Base-by-base conservation (phyloP, 345 rosid genomes). In the Cardamine occulta region DNA sequence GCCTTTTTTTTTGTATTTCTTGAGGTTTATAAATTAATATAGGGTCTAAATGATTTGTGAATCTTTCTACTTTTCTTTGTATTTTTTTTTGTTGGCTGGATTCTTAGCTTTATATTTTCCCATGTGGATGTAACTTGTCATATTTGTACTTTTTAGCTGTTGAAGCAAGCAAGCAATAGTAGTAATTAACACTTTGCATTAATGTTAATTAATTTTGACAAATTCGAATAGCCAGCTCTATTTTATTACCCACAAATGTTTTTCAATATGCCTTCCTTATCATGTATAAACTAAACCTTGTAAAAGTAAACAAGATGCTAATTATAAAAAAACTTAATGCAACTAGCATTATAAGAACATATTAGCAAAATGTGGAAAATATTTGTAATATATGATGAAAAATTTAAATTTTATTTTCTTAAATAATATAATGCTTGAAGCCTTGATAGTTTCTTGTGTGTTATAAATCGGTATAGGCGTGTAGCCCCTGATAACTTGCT, bases 31-130 rank as follows among this genome's bases (percentile, higher is more conserved):
- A 72, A 63, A 14, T 77, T 72, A 58, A 64, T 65, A 77, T 64
- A 77, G 49, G 49, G 61, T 78, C 63, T 28, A 49, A 48, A 66
- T 78, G 73, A 66, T 72, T 72, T 78, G 80, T 64, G 54, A 71
- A 63, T 62, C 70, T 70, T 69, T 62, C 28, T 54, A 62, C 40
- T 31, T 40, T 49, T 67, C 32, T 57, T 66, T 55, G 51, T 57
- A 57, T 24, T n/a, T 64, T 42, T 56, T 44, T 15, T 23, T 48
- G 48, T 57, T 75, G 61, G 54, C 47, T 60, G 68, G 59, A 32
- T 26, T 48, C 18, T 10, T 65, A 64, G 72, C 68, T 77, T 70
- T 72, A 31, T 29, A 31, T 19, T 24, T 40, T 44, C 47, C 48
- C 73, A 72, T 72, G 77, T 77, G 51, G 19, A 9, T 44, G 65